Percentiles rank a stretch among this genome's conserved stretches.
Evolutionary conservation across 306 rosid genomes (phyloP).

Genomic region (Astragalus membranaceus): DNA sequence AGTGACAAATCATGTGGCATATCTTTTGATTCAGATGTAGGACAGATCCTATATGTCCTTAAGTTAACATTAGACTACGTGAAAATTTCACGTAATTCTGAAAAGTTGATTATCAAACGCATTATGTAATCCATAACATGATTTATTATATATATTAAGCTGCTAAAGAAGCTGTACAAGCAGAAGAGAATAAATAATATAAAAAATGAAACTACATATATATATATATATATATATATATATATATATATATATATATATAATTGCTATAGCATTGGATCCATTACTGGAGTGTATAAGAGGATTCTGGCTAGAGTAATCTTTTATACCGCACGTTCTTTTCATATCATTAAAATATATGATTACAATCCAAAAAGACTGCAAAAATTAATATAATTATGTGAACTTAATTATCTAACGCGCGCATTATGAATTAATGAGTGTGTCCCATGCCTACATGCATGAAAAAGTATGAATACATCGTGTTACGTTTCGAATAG

Average conservation of each 20-base stretch:
- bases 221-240: too few species aligned
- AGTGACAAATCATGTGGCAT: too few species aligned
- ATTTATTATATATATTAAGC: background rate
- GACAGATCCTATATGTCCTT: too few species aligned
- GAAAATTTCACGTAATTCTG: background rate
- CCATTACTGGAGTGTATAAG: background rate
- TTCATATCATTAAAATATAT: background rate
- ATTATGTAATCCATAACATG: background rate
- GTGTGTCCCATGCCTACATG: conserved; percentile 17
- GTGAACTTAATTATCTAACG: background rate
- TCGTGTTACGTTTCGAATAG: conserved; percentile 15
- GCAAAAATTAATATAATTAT: background rate
- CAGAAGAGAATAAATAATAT: background rate
- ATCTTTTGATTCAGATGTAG: too few species aligned
- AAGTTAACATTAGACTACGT: too few species aligned
- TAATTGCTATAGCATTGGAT: background rate
- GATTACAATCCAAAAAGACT: conserved; percentile 6
- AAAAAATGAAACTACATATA: background rate
- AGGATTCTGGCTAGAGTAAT: background rate
- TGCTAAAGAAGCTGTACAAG: background rate
- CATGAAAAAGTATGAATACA: conserved; percentile 22
- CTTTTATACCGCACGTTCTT: background rate
- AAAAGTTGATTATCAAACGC: background rate
- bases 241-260: too few species aligned
- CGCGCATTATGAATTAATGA: conserved; percentile 13